These are phyloP conservation scores for Lachnellula suecica DNA, from an alignment of 2,329 filamentous ascomycete genomes.

Conservation along the genomic window DNA sequence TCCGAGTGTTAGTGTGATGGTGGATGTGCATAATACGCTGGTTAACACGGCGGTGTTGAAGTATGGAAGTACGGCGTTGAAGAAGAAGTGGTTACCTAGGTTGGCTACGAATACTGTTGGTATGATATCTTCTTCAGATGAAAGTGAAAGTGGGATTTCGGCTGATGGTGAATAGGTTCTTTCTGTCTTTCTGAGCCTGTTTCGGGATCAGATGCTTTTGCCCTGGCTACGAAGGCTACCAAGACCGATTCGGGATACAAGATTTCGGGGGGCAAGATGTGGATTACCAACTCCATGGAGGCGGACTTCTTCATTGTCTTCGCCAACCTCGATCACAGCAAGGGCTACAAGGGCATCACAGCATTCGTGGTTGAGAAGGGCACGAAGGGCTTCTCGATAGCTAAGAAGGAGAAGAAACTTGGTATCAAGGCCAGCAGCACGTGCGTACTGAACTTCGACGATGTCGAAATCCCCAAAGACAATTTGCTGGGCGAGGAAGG, in stretches of 20 bases:
- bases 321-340: conserved; percentile 87
- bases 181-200: conserved; percentile 93
- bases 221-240: conserved; percentile 84
- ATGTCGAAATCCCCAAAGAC: conserved; percentile 84
- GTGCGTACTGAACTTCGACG: conserved; percentile 96
- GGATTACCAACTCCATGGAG: conserved; percentile 98
- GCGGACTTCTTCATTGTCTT: conserved; percentile 96
- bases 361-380: conserved; percentile 94
- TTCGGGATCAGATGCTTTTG: conserved; percentile 94
- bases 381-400: conserved; percentile 85
- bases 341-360: conserved; percentile 95
- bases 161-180: conserved; percentile 51
- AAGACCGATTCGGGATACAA: conserved; percentile 82
- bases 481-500: conserved; percentile 88
- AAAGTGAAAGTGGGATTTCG: not conserved
- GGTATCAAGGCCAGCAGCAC: conserved; percentile 95
- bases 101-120: conserved; percentile 85
- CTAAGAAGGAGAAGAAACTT: conserved; percentile 99
- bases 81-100: conserved; percentile 86
- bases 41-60: conserved; percentile 92
- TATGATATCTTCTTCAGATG: conserved; percentile 9
- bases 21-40: conserved; percentile 97
- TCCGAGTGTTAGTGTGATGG: conserved; percentile 90
- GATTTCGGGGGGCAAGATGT: conserved; percentile 96
- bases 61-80: conserved; percentile 72